Conservation (phyloP, 345 rosid species). For the Camelina laxa region DNA sequence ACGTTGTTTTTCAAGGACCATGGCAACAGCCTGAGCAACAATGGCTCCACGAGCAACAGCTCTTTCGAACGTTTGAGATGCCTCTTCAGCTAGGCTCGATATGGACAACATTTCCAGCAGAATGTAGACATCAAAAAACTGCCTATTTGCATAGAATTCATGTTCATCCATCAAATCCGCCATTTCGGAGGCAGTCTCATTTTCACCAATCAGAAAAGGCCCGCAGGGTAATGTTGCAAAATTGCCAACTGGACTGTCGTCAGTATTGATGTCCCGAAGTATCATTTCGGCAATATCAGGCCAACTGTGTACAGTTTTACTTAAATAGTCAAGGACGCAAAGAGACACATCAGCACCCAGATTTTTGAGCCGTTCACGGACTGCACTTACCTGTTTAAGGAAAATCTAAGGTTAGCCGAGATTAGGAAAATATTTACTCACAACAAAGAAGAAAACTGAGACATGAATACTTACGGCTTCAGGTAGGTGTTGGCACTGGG, state of each 20-base stretch:
- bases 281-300: conserved; percentile 82
- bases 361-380: conserved; percentile 79
- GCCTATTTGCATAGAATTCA: conserved; percentile 50
- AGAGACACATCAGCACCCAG: conserved; percentile 85
- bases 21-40: conserved; percentile 71
- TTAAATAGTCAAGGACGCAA: conserved; percentile 78
- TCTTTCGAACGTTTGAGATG: conserved; percentile 89
- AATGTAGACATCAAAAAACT: conserved; percentile 86
- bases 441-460: conserved; percentile 12
- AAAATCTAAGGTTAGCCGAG: conserved; percentile 28
- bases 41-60: conserved; percentile 89
- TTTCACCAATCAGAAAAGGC: conserved; percentile 70
- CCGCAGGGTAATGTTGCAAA: conserved; percentile 54
- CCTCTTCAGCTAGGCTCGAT: conserved; percentile 85
- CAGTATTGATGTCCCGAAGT: conserved; percentile 82
- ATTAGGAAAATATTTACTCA: conserved; percentile 12
- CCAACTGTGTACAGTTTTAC: conserved; percentile 90
- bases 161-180: conserved; percentile 60
- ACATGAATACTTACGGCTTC: conserved; percentile 72
- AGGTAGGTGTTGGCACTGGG: conserved; percentile 86
- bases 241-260: conserved; percentile 64
- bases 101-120: conserved; percentile 92
- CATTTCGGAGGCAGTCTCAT: conserved; percentile 59
- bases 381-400: conserved; percentile 71
- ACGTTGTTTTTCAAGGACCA: conserved; percentile 87